A percentile compares a stretch with the other conserved stretches of the same genome.
Evolutionary conservation across 805 yeast species (phyloP).

Genomic region (Saccharomycodes ludwigii): DNA sequence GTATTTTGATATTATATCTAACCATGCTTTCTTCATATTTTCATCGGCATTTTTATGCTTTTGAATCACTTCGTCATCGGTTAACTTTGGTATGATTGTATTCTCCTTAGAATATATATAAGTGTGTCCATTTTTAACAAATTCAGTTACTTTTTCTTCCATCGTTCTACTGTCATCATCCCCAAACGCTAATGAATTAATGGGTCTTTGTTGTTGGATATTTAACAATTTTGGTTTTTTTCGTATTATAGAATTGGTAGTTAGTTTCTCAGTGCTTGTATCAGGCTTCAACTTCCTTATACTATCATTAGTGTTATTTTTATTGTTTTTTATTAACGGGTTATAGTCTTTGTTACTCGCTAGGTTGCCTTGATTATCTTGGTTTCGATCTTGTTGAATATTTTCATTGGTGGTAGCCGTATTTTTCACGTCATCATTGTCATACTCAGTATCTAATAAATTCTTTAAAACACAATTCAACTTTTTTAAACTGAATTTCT

Average conservation of each 20-base stretch:
- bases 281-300: no score
- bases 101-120: conserved; percentile 23
- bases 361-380: no score
- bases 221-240: neutral
- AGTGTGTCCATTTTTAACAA: conserved; percentile 11
- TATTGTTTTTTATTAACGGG: no score
- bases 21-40: conserved; percentile 33
- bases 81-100: conserved; percentile 18
- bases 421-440: neutral
- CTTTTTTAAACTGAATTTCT: neutral
- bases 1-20: conserved; percentile 39
- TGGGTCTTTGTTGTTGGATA: neutral
- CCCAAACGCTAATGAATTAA: no score
- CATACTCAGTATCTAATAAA: neutral
- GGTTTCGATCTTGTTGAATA: neutral
- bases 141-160: neutral
- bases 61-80: conserved; percentile 23
- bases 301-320: no score
- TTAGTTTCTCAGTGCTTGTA: no score
- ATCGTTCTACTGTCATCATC: no score
- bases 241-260: neutral
- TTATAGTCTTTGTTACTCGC: no score
- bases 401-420: neutral
- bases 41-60: conserved; percentile 24
- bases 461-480: neutral